Evolutionary conservation across 768 basidiomycete genomes (phyloP), one percentile per base, ranked within the genome.

Genomic region (Pleurotus ostreatus): DNA sequence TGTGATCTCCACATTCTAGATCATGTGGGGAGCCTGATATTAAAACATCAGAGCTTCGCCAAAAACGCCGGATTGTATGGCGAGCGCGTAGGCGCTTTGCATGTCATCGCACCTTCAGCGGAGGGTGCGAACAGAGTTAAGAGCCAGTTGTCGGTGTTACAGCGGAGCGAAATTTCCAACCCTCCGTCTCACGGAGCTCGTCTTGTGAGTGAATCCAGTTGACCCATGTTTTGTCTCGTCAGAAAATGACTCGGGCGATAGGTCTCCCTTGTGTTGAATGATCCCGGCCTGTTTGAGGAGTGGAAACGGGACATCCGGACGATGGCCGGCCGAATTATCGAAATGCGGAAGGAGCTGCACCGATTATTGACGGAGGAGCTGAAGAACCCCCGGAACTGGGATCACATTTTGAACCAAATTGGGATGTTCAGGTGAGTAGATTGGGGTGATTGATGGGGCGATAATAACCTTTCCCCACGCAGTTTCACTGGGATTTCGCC

Each of bases 61-160:
- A 95, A 96, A 79, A 96, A 96, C 66, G 94, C 94, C 23, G 96
- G 95, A 16, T 68, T 98, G 68, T 98, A 98, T 68, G 89, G 92
- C 20, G 94, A 98, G 72, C 92, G 95, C 9, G 83, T 96, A 44
- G 95, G 95, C 16, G 94, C 94, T n/a, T 75, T 98, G 59, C 94
- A 97, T 70, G 68, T 98, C 53, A 80, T 97, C 34, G 78, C 86
- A 7, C 70, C 78, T 39, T 71, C 75, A 59, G 69, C 78, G 63
- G 92, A 91, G 46, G 79, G 88, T 47, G 88, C 87, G 47, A 76
- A 75, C 20, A 78, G 85, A 37, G 83, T 96, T 49, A 85, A 84
- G 74, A 92, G 89, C 63, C 95, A 97, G 74, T 74, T 97, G 59
- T 91, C 93, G 46, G 93, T 98, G 64, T 71, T 98, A 60, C 89